These are phyloP conservation scores for Fusarium nodosum DNA, from an alignment of 2,329 filamentous ascomycete genomes.

Conservation along the genomic window DNA sequence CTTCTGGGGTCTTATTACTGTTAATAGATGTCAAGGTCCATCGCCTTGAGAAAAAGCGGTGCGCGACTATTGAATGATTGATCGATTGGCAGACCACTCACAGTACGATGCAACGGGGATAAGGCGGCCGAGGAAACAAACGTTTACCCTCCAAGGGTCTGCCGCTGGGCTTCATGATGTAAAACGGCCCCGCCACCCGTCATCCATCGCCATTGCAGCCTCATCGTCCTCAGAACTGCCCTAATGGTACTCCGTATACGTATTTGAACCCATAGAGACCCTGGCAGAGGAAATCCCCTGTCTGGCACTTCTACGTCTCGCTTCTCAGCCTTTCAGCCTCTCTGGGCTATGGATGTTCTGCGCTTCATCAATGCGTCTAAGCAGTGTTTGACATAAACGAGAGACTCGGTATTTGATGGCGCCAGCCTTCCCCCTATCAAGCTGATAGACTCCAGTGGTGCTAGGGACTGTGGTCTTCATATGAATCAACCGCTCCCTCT, in stretches of 20 bases:
- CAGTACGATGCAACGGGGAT: conserved; percentile 30
- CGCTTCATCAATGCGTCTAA: neutral
- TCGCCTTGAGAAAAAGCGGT: conserved; percentile 17
- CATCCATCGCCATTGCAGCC: conserved; percentile 24
- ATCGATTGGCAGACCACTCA: conserved; percentile 18
- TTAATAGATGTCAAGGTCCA: conserved; percentile 12
- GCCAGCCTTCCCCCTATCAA: neutral
- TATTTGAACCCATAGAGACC: conserved; percentile 39
- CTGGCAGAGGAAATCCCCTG: conserved; percentile 42
- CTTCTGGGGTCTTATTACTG: conserved; percentile 6
- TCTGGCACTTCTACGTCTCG: conserved; percentile 40
- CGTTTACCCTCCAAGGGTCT: conserved; percentile 16
- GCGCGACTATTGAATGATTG: conserved; percentile 35
- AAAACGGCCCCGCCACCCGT: conserved; percentile 24
- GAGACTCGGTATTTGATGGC: neutral
- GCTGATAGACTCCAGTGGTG: neutral
- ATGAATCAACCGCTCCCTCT: neutral
- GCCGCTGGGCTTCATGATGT: conserved; percentile 17
- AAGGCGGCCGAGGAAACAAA: conserved; percentile 36
- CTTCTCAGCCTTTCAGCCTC: neutral
- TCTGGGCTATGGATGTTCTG: neutral
- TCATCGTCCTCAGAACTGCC: conserved; percentile 38
- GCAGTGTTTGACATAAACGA: neutral
- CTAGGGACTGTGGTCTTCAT: neutral
- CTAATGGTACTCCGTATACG: conserved; percentile 20